These are phyloP conservation scores for Stephania yunnanensis DNA, from an alignment of 164 flowering plant species.

Conservation along the genomic window DNA sequence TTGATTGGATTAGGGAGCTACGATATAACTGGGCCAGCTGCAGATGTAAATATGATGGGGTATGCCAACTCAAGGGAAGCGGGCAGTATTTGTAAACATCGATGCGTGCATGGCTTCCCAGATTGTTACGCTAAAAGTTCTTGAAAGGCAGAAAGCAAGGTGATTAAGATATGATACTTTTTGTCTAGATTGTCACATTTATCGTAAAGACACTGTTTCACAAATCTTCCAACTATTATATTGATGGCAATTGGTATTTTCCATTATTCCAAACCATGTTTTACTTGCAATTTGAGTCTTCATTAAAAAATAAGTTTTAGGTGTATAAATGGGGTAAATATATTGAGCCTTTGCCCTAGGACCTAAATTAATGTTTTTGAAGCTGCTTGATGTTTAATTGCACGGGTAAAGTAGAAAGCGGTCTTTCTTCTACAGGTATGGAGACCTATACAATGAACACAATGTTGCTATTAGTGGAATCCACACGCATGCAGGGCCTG, in stretches of 20 bases:
- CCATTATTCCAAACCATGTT: neutral
- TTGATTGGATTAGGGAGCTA: slow-evolving; percentile 77
- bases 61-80: slow-evolving; percentile 78
- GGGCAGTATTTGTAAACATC: slow-evolving; percentile 81
- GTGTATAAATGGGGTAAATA: neutral
- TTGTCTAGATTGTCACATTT: neutral
- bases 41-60: slow-evolving; percentile 99
- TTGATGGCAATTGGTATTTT: neutral
- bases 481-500: slow-evolving; percentile 99
- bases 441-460: slow-evolving; percentile 68
- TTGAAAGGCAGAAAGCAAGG: slow-evolving; percentile 90
- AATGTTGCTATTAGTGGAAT: slow-evolving; percentile 98
- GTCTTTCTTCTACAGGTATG: slow-evolving; percentile 52
- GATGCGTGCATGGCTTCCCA: slow-evolving; percentile 99
- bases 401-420: neutral
- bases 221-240: neutral
- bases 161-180: slow-evolving; percentile 19
- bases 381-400: neutral
- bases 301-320: neutral
- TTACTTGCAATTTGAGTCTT: neutral
- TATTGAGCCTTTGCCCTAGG: neutral
- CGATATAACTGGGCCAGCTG: slow-evolving; percentile 86
- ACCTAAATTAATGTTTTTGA: neutral
- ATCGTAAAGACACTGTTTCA: neutral
- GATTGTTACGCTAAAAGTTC: slow-evolving; percentile 80